Evolutionary conservation across 805 yeast genomes (phyloP), one percentile per base, ranked within the genome.

Genomic region (Yarrowia keelungensis): DNA sequence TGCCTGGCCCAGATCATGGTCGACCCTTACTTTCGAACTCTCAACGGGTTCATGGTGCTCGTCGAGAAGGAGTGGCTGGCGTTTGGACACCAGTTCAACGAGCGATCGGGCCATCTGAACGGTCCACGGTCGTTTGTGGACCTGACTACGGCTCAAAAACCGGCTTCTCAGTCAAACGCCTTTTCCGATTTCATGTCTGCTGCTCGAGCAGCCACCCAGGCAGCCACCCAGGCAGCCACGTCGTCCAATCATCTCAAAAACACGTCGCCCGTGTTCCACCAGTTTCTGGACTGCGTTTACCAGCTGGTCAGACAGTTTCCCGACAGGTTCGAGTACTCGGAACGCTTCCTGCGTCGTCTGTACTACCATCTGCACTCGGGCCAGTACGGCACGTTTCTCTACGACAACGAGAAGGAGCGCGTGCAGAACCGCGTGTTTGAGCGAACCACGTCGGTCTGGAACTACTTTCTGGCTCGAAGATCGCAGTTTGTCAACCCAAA

Each of bases 61-160:
- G 83, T 95, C 3, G 99, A 95, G 74, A 93, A 95, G 75, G 99
- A 95, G 71, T 95, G 98, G 98, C 81, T 91, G 2, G 86, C 97
- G 56, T 94, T 94, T 80, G 99, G 99, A 0, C 97, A 92, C 79
- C 84, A 92, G 72, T 95, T 94, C 75, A 85, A 86, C 68, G 95
- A 92, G 71, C 80, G 99, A 11, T 87, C 87, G 26, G 97, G 95
- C 43, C 93, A 90, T 77, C 82, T 93, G 26, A 70, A 70, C 50
- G 70, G 71, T 1, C 59, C 69, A 9, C 38, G 51, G 38, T 64
- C 42, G n/a, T 69, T 68, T 62, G 45, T 42, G 5, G 61, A 65
- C 16, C 42, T 53, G 36, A 53, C 59, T 1, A 7, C 50, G 3
- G 15, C 39, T 2, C 56, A 46, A 8, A 59, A 59, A 12, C 65